Conservation (phyloP, 768 basidiomycete species). For the Hypsizygus marmoreus region DNA sequence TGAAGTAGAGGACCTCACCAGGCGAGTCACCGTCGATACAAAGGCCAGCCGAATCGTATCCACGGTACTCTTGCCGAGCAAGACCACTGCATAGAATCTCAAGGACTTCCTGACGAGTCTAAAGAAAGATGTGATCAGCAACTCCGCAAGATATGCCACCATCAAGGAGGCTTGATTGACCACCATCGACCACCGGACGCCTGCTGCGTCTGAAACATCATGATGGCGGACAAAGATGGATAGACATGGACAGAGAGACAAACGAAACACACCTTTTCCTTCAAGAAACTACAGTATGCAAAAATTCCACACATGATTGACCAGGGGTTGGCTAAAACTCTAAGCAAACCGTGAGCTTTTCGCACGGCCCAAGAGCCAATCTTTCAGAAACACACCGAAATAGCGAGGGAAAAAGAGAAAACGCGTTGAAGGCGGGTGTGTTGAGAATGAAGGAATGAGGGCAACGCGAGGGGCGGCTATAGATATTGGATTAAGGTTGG, state of each 20-base stretch:
- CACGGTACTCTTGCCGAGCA: constrained; percentile 94
- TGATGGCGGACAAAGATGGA: background rate
- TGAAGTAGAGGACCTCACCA: constrained; percentile 81
- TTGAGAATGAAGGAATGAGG: constrained; percentile 10
- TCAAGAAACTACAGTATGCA: constrained; percentile 91
- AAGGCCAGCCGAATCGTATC: constrained; percentile 94
- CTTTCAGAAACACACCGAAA: constrained; percentile 13
- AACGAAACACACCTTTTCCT: constrained; percentile 77
- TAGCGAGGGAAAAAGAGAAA: constrained; percentile 18
- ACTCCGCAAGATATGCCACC: constrained; percentile 15
- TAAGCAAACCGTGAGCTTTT: background rate
- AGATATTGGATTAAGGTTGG: constrained; percentile 23
- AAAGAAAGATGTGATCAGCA: too few species aligned
- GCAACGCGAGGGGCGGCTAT: constrained; percentile 3
- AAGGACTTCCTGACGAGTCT: constrained; percentile 89
- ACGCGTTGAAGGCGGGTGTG: constrained; percentile 23
- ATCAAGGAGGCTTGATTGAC: background rate
- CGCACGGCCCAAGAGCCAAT: background rate
- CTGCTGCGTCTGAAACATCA: background rate
- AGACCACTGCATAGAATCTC: constrained; percentile 91
- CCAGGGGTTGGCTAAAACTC: background rate
- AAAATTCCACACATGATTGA: constrained; percentile 91
- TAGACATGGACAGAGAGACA: background rate
- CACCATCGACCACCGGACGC: background rate
- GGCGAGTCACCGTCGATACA: constrained; percentile 90